phyloP scores from a whole-genome alignment of 176 grass and related monocot genomes.

The Calamus simplicifolius region DNA sequence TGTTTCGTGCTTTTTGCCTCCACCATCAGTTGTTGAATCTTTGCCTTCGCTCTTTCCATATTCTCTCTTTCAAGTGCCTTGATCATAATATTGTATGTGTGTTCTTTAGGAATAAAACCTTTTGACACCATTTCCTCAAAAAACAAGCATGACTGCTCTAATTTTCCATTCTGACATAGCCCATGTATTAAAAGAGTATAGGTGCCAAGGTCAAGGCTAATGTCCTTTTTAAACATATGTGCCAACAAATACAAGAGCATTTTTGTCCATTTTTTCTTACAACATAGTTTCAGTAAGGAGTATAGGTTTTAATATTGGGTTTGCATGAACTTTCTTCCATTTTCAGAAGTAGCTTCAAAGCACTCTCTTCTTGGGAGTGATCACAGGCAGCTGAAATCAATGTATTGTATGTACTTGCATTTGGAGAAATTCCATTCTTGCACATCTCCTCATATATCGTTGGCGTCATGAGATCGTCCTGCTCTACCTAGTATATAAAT shows the following conservation, averaged over 20 bases:
- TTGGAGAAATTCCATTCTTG: conserved; percentile 30
- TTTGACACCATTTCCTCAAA: conserved; percentile 74
- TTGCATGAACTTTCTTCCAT: conserved; percentile 67
- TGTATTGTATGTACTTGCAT: conserved; percentile 60
- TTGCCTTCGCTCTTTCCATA: conserved; percentile 36
- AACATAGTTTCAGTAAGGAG: conserved; percentile 72
- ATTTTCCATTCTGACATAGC: conserved; percentile 58
- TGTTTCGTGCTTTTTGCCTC: conserved; percentile 25
- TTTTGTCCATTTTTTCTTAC: conserved; percentile 59
- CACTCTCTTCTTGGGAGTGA: conserved; percentile 48
- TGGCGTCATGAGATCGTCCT: conserved; percentile 45
- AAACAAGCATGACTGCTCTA: conserved; percentile 52
- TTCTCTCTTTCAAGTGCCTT: conserved; percentile 48
- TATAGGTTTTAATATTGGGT: conserved; percentile 61
- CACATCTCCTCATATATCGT: conserved; percentile 46
- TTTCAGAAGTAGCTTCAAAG: conserved; percentile 48
- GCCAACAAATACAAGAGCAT: conserved; percentile 53
- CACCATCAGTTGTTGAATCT: conserved; percentile 36
- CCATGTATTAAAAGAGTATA: conserved; percentile 60
- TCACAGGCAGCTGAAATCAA: conserved; percentile 70
- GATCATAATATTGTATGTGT: conserved; percentile 52
- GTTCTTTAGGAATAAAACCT: conserved; percentile 54
- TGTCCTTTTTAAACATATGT: conserved; percentile 73
- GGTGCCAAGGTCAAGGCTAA: conserved; percentile 59
- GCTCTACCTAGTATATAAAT: conserved; percentile 63